These are phyloP conservation scores for Nannochloropsis gaditana DNA, from an alignment of 108 stramenopile genomes.

Conservation along the genomic window DNA sequence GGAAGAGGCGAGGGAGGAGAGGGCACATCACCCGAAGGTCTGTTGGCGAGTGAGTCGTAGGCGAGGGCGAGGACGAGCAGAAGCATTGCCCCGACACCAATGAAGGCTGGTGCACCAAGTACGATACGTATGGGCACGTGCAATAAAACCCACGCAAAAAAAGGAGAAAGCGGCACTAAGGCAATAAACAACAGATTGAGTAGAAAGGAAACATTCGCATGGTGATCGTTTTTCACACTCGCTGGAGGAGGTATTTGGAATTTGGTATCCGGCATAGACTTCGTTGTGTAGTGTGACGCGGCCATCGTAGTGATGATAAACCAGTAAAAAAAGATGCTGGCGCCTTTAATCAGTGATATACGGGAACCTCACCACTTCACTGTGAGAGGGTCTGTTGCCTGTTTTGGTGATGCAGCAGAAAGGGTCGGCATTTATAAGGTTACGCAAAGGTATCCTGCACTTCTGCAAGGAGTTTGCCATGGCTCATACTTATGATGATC, in stretches of 20 bases:
- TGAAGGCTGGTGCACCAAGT: neutral
- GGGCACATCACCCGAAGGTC: neutral
- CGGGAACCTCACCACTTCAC: no score
- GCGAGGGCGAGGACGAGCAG: neutral
- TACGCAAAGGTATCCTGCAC: no score
- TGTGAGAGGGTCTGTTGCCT: no score
- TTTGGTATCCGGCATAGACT: no score
- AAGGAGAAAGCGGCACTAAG: neutral
- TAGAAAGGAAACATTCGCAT: neutral
- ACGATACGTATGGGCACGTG: neutral
- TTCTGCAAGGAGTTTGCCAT: no score
- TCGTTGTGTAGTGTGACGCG: no score
- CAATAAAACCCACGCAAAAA: neutral
- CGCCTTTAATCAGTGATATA: no score
- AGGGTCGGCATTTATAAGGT: no score
- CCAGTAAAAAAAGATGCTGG: no score
- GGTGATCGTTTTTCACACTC: neutral
- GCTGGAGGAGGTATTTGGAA: neutral
- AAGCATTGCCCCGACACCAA: neutral
- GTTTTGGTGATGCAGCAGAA: no score
- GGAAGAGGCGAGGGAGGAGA: neutral
- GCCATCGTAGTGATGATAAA: no score
- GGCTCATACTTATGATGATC: no score
- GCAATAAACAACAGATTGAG: slow-evolving; percentile 8
- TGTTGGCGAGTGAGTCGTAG: slow-evolving; percentile 5